A percentile compares a stretch with the other conserved stretches of the same genome.
These are phyloP conservation scores for Durio zibethinus DNA, from an alignment of 345 rosid genomes.

Conservation along the genomic window DNA sequence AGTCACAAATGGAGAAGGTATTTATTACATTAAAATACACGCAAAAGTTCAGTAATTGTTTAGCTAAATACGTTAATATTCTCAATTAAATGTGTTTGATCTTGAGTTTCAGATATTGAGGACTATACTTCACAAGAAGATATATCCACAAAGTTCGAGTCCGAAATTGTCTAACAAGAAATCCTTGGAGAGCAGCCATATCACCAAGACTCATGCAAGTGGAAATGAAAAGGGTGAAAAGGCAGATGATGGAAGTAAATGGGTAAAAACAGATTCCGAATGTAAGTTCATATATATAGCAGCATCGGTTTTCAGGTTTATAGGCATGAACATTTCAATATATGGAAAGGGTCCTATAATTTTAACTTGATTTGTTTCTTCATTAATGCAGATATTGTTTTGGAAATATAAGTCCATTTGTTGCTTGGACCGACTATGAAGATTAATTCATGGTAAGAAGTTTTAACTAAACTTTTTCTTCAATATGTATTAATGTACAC, in stretches of 20 bases:
- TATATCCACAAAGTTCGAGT: conserved; percentile 51
- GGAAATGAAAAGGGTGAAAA: conserved; percentile 35
- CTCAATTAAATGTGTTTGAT: neutral
- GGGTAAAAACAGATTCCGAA: conserved; percentile 88
- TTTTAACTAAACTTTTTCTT: neutral
- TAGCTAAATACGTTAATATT: neutral
- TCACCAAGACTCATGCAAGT: conserved; percentile 11
- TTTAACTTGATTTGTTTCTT: neutral
- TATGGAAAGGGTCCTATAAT: neutral
- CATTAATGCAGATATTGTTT: conserved; percentile 2
- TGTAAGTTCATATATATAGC: conserved; percentile 38
- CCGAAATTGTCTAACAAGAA: conserved; percentile 34
- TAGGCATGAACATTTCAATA: neutral
- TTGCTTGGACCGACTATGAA: neutral
- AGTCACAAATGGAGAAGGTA: conserved; percentile 73
- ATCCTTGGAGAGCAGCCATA: conserved; percentile 36
- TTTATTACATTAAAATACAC: neutral
- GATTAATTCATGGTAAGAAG: neutral
- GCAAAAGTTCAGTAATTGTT: neutral
- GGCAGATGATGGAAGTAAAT: conserved; percentile 46
- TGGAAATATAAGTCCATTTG: neutral
- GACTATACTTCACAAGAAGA: conserved; percentile 66
- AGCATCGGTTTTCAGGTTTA: too few species aligned
- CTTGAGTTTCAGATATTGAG: conserved; percentile 45
- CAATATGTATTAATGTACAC: neutral